Percentiles rank a stretch among this genome's conserved stretches.
These are phyloP conservation scores for Cynanchum wilfordii DNA, from an alignment of 257 asterid species.

Conservation along the genomic window DNA sequence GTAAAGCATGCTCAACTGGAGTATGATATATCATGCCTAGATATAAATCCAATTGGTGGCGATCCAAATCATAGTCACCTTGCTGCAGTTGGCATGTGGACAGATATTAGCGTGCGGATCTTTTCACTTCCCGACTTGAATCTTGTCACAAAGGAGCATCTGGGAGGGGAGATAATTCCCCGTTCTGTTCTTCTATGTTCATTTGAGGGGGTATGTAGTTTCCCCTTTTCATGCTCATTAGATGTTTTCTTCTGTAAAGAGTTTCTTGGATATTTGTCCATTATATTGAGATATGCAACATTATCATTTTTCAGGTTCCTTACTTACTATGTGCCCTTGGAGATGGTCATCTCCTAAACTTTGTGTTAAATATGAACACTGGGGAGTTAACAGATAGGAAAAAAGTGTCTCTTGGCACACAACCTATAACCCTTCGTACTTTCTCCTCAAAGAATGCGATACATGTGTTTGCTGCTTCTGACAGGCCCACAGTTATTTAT, in stretches of 20 bases:
- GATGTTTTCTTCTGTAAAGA: not conserved
- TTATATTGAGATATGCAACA: not conserved
- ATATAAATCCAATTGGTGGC: constrained; percentile 88
- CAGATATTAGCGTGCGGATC: constrained; percentile 74
- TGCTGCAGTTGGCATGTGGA: constrained; percentile 99
- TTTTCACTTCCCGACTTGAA: constrained; percentile 85
- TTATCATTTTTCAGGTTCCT: constrained; percentile 56
- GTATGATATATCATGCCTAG: constrained; percentile 93
- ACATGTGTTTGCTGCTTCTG: constrained; percentile 98
- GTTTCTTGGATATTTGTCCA: not conserved
- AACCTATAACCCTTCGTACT: constrained; percentile 89
- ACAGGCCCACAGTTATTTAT: constrained; percentile 92
- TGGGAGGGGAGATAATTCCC: constrained; percentile 98
- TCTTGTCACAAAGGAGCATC: constrained; percentile 73
- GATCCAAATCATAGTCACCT: constrained; percentile 68
- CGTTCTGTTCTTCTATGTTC: constrained; percentile 93
- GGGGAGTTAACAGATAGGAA: constrained; percentile 93
- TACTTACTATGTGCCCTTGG: constrained; percentile 98
- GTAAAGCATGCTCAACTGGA: constrained; percentile 70
- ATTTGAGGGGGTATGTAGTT: constrained; percentile 83
- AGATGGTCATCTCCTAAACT: constrained; percentile 95
- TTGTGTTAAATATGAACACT: constrained; percentile 63
- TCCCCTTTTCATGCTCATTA: constrained; percentile 15
- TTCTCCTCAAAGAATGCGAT: constrained; percentile 92
- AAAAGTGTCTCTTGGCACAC: constrained; percentile 96